Evolutionary conservation across 2,329 filamentous ascomycete species (phyloP), one percentile per base, ranked within the genome.

Genomic region (Cercospora nicotianae): DNA sequence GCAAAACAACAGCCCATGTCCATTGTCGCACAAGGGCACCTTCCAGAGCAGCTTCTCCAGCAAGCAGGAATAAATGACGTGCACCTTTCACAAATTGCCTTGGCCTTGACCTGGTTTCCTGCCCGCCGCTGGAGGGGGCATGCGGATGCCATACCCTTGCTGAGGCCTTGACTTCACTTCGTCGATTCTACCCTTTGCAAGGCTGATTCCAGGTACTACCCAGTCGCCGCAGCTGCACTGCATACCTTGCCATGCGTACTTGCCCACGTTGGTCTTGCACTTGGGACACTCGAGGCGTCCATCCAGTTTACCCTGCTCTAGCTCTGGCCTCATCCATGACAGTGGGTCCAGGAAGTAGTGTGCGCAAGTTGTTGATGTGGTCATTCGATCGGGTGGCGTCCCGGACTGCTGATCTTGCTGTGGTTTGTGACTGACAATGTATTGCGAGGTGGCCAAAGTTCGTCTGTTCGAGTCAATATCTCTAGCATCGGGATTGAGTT

Each of bases 211-310:
- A 8, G 95, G 94, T 61, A 93, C 91, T 23, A 97, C 86, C 94
- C 95, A 98, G 70, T 90, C 88, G 42, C 90, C 89, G 79, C 95
- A 99, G 77, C 89, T 95, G 81, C 95, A 99, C 78, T 89, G 89
- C 85, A 97, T 90, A 13, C 95, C 95, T 78, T 96, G 93, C 95
- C 95, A 99, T 63, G 94, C 91, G 77, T 97, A 99, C 74, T 95
- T 91, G 45, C 95, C 95, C 59, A 98, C 88, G 63, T 92, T 93
- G 48, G 91, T 89, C 58, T 87, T 88, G 79, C 95, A 99, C 75
- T 90, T 91, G 9, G 95, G 94, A 76, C 95, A 99, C 67, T 89
- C 87, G 33, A 99, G 84, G 9, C 94, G 89, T 26, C 95, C 95
- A 68, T 94, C 92, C 26, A 98, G 84, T 69, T 90, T 87, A 30